These are phyloP conservation scores for Trametes elegans DNA, from an alignment of 768 basidiomycete species.

Conservation along the genomic window DNA sequence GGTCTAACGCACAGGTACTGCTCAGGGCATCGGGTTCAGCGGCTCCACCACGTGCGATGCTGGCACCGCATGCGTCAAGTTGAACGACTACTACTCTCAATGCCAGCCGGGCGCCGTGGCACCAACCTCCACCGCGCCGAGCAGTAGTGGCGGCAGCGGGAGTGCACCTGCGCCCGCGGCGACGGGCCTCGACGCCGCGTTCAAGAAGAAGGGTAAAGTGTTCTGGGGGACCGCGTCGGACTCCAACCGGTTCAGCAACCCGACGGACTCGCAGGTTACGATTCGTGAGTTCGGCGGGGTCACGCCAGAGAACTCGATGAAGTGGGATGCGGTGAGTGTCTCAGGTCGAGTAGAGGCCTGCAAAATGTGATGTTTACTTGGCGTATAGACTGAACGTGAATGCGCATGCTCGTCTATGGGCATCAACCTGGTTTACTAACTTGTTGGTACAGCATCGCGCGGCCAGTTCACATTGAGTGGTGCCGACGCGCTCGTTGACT, in stretches of 20 bases:
- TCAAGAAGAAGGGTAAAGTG: constrained; percentile 28
- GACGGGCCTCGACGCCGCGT: constrained; percentile 26
- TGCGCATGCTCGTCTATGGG: neutral
- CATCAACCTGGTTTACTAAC: neutral
- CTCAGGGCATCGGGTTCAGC: constrained; percentile 30
- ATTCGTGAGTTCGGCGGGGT: constrained; percentile 31
- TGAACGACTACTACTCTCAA: constrained; percentile 35
- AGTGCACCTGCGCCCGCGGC: constrained; percentile 20
- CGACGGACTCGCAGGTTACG: constrained; percentile 25
- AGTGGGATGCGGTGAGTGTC: constrained; percentile 30
- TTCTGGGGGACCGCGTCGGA: constrained; percentile 32
- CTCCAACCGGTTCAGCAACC: constrained; percentile 29
- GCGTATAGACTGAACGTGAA: constrained; percentile 26
- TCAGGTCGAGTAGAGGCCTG: neutral
- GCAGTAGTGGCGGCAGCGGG: constrained; percentile 8
- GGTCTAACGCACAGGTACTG: no score
- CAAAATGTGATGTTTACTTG: no score
- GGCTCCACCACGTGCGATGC: constrained; percentile 37
- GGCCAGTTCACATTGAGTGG: constrained; percentile 29
- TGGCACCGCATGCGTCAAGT: constrained; percentile 31
- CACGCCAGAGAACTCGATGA: constrained; percentile 37
- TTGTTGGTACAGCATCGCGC: constrained; percentile 17
- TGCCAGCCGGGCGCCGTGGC: constrained; percentile 31
- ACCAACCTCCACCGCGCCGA: constrained; percentile 6
- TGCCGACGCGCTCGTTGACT: constrained; percentile 32